Base-by-base conservation (phyloP, 345 rosid species). In the Linum trigynum region DNA sequence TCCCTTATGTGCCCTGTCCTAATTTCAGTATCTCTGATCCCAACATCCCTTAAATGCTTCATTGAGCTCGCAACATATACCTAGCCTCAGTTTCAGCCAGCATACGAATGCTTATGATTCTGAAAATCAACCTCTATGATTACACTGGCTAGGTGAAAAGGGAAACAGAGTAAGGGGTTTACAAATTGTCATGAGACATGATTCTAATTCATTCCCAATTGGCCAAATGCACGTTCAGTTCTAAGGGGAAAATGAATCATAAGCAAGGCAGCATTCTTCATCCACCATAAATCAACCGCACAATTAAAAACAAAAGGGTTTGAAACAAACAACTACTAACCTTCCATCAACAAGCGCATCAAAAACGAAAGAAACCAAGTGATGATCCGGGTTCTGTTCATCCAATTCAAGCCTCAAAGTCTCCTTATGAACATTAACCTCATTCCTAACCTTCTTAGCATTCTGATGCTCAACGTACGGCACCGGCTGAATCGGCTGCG, bases 341-440 rank as follows among this genome's bases (percentile, higher is more conserved):
- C 97, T 87, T 64, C 98, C 98, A 73, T 90, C 91, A 74, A 82
- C 84, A 48, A 86, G 9, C 50, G 98, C 97, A 74, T 92, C 97
- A 65, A 87, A 92, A 69, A 86, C 80, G 75, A 92, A 92, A 72
- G 98, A 90, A 57, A 92, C 90, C 73, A 92, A 76, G 73, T 78
- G 79, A 58, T 67, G 79, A 76, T 84, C 88, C 59, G 97, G 96
- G 75, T 83, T 81, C 17, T 69, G 70, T 73, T 82, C 84, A 65
- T 92, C 98, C 41, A 78, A 71, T 69, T 65, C 85, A 23, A 92
- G 70, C 81, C 69, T 76, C 77, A 90, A 78, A 15, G 97, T 87
- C 67, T 82, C 91, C 75, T 90, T 92, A 53, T 85, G 91, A 64
- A 92, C 92, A 76, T 92, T 92, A 57, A 92, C 97, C 66, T 85